Percentiles rank a stretch among this genome's conserved stretches.
phyloP scores from a whole-genome alignment of 305 asterid genomes.

The Rubia tinctorum region DNA sequence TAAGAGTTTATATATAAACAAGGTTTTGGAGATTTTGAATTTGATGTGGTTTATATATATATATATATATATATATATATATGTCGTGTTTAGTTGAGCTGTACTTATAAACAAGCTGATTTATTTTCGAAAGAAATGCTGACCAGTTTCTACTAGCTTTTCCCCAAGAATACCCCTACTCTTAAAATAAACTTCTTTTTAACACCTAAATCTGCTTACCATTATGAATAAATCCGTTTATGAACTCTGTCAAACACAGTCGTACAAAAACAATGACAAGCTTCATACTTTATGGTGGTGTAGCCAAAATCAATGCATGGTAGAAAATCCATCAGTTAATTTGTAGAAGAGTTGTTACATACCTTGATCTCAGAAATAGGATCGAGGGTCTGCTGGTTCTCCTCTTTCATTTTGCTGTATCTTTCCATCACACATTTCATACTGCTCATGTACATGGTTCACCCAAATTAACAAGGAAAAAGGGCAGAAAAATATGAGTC shows the following conservation, averaged over 20 bases:
- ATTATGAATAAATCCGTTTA: no score
- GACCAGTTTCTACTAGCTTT: not conserved
- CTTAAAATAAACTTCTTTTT: not conserved
- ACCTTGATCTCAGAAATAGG: constrained; percentile 75
- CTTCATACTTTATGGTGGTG: no score
- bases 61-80: no score
- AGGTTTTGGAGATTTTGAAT: not conserved
- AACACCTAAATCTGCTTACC: not conserved
- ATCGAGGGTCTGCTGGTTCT: constrained; percentile 36
- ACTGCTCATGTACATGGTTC: constrained; percentile 29
- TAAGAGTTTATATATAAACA: not conserved
- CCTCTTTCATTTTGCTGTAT: constrained; percentile 60
- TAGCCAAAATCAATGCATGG: no score
- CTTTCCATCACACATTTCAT: constrained; percentile 54
- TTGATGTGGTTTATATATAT: no score
- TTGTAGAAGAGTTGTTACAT: constrained; percentile 32
- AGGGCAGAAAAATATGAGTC: no score
- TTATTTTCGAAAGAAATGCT: not conserved
- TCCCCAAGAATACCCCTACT: not conserved
- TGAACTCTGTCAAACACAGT: not conserved
- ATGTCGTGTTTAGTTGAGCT: not conserved
- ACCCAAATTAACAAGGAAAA: no score
- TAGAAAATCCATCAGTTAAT: no score
- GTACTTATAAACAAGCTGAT: not conserved
- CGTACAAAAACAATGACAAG: not conserved